phyloP scores from a whole-genome alignment of 1,284 basidiomycete species.

The Marasmius tenuissimus region DNA sequence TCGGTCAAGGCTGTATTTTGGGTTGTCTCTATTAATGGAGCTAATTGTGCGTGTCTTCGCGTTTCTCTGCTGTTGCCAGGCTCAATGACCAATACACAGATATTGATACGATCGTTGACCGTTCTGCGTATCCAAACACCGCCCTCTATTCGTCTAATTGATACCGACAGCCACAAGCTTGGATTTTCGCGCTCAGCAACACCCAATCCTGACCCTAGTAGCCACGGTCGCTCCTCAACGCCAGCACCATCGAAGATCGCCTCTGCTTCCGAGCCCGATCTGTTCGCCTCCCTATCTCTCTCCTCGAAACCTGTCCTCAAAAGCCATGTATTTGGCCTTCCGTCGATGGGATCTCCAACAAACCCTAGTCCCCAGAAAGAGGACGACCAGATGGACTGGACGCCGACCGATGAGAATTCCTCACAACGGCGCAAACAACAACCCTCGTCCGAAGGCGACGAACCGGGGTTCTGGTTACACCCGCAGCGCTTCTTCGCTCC shows the following conservation, averaged over 20 bases:
- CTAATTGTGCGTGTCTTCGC: constrained; percentile 42
- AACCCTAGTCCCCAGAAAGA: constrained; percentile 23
- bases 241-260: constrained; percentile 28
- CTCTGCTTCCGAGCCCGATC: constrained; percentile 47
- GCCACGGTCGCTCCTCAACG: constrained; percentile 17
- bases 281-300: constrained; percentile 60
- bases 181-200: constrained; percentile 37
- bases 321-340: constrained; percentile 64
- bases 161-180: constrained; percentile 42
- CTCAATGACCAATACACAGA: constrained; percentile 33
- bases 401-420: constrained; percentile 44
- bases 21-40: constrained; percentile 46
- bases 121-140: constrained; percentile 62
- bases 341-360: constrained; percentile 46
- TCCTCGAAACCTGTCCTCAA: constrained; percentile 58
- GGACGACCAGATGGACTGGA: constrained; percentile 59
- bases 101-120: constrained; percentile 46
- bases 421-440: constrained; percentile 18
- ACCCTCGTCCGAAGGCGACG: constrained; percentile 18
- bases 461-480: constrained; percentile 49
- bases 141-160: constrained; percentile 64
- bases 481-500: constrained; percentile 76
- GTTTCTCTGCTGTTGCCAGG: constrained; percentile 7
- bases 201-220: constrained; percentile 27
- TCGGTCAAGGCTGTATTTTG: constrained; percentile 45